Conservation (phyloP, 2,329 filamentous ascomycete genomes). For the Orbilia oligospora region DNA sequence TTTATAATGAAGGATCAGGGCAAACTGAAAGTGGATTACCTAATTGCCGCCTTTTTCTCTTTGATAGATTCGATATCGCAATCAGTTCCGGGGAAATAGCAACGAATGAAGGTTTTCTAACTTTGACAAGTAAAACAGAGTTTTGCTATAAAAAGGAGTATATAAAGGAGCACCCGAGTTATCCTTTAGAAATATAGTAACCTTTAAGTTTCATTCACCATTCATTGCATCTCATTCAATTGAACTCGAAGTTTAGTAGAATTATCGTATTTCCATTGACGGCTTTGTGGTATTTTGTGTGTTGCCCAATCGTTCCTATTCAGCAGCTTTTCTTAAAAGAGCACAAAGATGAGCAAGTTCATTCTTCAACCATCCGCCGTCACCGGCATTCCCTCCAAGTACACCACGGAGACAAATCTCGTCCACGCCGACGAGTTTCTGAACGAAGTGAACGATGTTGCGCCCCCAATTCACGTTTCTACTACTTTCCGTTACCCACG, state of each 20-base stretch:
- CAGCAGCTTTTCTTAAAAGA: neutral
- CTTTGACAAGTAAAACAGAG: neutral
- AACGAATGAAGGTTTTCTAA: conserved; percentile 1
- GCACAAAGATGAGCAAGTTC: conserved; percentile 50
- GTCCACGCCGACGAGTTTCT: conserved; percentile 83
- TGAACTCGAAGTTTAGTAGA: neutral
- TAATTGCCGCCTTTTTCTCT: conserved; percentile 19
- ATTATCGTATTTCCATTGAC: no score
- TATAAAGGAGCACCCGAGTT: conserved; percentile 2
- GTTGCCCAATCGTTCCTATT: conserved; percentile 28
- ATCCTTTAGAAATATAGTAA: neutral
- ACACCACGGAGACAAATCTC: conserved; percentile 32
- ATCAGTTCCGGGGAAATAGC: neutral
- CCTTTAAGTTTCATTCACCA: neutral
- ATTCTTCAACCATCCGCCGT: conserved; percentile 35
- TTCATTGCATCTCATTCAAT: no score
- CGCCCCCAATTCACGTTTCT: conserved; percentile 89
- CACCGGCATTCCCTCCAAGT: neutral
- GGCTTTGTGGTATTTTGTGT: conserved; percentile 55
- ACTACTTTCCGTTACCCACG: conserved; percentile 88
- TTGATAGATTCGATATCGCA: conserved; percentile 23
- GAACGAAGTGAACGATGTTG: conserved; percentile 77
- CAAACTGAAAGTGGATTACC: conserved; percentile 18
- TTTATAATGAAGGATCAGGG: conserved; percentile 53
- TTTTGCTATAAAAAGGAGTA: neutral